phyloP scores from a whole-genome alignment of 2,329 filamentous ascomycete species.

The Scleromitrula shiraiana region DNA sequence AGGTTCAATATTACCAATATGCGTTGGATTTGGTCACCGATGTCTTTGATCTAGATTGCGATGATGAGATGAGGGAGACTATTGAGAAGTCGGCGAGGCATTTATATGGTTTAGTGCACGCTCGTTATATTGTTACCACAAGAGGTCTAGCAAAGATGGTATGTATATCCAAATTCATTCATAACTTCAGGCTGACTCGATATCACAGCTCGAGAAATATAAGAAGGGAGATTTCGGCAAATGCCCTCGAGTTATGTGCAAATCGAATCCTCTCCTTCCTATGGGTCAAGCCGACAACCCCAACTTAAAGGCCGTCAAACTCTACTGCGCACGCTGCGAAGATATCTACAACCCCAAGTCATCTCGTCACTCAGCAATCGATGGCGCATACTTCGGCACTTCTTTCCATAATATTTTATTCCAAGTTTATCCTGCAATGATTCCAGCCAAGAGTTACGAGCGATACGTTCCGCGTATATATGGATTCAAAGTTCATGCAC shows the following conservation, averaged over 20 bases:
- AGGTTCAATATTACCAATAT: constrained; percentile 99
- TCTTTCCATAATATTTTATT: constrained; percentile 99
- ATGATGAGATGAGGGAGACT: constrained; percentile 95
- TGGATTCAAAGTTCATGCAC: constrained; percentile 90
- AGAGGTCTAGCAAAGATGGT: constrained; percentile 95
- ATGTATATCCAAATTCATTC: constrained; percentile 27
- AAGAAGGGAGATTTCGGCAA: constrained; percentile 98
- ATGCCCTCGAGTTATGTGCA: constrained; percentile 92
- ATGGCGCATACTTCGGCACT: constrained; percentile 96
- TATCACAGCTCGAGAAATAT: constrained; percentile 83
- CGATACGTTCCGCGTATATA: constrained; percentile 88
- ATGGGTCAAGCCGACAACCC: constrained; percentile 90
- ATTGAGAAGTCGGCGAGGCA: constrained; percentile 97
- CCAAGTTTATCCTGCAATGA: constrained; percentile 88
- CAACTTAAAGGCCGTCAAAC: constrained; percentile 83
- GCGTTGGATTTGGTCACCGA: constrained; percentile 95
- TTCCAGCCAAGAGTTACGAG: constrained; percentile 76
- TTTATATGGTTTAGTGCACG: constrained; percentile 92
- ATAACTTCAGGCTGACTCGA: constrained; percentile 13
- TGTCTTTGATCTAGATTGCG: constrained; percentile 96
- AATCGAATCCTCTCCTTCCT: constrained; percentile 84
- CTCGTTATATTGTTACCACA: constrained; percentile 93
- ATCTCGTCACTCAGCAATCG: constrained; percentile 86
- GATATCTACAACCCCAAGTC: constrained; percentile 99
- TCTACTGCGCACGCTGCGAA: constrained; percentile 95